Percentiles rank a stretch among this genome's conserved stretches.
Conservation (phyloP, 106 monocot species). For the Dendrobium catenatum region DNA sequence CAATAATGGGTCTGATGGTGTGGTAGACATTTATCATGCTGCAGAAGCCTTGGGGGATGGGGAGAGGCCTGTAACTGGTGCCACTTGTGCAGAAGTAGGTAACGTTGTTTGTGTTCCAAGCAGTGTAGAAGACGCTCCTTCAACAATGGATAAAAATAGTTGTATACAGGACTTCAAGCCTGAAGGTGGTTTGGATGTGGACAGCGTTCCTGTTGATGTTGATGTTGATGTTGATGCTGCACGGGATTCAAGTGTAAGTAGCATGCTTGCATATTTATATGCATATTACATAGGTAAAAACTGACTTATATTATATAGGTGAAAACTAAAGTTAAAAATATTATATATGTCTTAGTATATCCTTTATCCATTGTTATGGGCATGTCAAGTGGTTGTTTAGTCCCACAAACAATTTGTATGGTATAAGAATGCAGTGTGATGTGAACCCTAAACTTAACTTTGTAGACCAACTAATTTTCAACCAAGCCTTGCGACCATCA, state of each 20-base stretch:
- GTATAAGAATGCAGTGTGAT: neutral
- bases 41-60: constrained; percentile 8
- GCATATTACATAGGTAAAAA: neutral
- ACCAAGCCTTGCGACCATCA: neutral
- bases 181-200: constrained; percentile 31
- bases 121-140: constrained; percentile 30
- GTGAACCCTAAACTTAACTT: neutral
- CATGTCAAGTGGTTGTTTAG: too few relatives aligned
- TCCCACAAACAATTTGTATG: neutral
- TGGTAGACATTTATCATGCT: constrained; percentile 6
- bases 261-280: neutral
- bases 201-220: constrained; percentile 26
- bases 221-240: constrained; percentile 26
- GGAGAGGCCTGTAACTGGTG: constrained; percentile 9
- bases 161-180: constrained; percentile 26
- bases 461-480: neutral
- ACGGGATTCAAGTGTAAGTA: constrained; percentile 67
- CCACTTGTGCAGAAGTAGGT: neutral
- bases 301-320: neutral
- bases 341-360: neutral
- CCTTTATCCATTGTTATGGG: neutral
- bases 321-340: neutral
- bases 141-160: constrained; percentile 46
- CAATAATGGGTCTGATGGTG: neutral
- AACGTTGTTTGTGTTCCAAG: constrained; percentile 3